These are phyloP conservation scores for Fusarium floridanum DNA, from an alignment of 2,329 filamentous ascomycete genomes.

Conservation along the genomic window DNA sequence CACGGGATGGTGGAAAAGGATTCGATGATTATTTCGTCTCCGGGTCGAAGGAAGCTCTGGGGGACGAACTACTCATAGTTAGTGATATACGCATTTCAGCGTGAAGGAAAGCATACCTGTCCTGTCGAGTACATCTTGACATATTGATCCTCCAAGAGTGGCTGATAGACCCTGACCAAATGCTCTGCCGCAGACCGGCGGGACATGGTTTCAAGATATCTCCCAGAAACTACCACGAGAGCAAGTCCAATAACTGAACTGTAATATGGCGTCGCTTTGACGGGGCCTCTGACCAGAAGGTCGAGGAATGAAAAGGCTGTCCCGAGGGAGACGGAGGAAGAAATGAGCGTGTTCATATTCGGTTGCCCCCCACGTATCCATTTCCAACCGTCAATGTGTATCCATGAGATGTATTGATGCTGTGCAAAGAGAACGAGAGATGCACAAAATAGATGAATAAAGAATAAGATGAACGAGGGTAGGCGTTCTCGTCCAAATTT, in stretches of 20 bases:
- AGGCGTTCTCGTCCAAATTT: neutral
- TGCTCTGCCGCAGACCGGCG: constrained; percentile 1
- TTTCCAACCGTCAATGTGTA: constrained; percentile 14
- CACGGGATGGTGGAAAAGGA: constrained; percentile 10
- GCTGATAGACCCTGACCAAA: constrained; percentile 6
- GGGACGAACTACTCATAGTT: neutral
- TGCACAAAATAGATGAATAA: neutral
- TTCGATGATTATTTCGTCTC: constrained; percentile 7
- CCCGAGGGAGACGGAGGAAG: constrained; percentile 4
- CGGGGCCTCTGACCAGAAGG: neutral
- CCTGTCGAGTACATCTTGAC: neutral
- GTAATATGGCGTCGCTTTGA: constrained; percentile 1
- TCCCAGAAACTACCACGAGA: constrained; percentile 10
- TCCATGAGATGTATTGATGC: constrained; percentile 2
- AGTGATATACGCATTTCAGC: neutral
- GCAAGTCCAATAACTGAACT: constrained; percentile 5
- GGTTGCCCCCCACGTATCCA: neutral
- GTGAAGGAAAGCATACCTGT: neutral
- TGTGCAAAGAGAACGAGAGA: constrained; percentile 1
- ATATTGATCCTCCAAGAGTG: constrained; percentile 6
- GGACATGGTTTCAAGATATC: constrained; percentile 15
- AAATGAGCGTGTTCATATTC: constrained; percentile 21
- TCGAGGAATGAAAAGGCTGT: neutral
- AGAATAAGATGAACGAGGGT: neutral
- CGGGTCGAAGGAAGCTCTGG: neutral